Base-by-base conservation (phyloP, 306 rosid genomes). In the Albizia julibrissin region DNA sequence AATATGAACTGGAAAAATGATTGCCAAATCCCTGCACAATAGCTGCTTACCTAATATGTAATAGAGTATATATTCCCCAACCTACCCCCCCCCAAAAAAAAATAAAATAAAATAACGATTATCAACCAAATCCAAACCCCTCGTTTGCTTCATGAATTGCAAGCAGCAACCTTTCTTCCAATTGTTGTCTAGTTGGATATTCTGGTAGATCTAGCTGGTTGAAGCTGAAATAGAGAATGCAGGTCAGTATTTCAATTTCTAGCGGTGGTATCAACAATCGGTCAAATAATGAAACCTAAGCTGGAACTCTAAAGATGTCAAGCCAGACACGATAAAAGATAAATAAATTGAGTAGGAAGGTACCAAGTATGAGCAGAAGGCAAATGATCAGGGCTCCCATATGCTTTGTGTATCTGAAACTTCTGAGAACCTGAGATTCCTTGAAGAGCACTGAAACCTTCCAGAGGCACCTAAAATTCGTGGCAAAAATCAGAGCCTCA, bases 291-390 rank as follows among this genome's bases (percentile, higher is more conserved):
- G 62, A 65, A 58, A 71, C 56, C 46, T 59, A 29, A 52, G 47
- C 21, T 39, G 42, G 16, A 84, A 56, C 65, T 42, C 22, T 56
- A 5, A 64, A 69, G 37, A 64, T 10, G 24, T 58, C 69, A 77
- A 42, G 54, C 59, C 43, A 73, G 31, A 6, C 33, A 29, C 2
- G 47, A 12, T 15, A 31, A 49, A 62, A 14, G 24, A 22, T 22
- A 46, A 59, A n/a, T 50, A 68, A 44, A 56, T 27, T 24, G 19
- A 44, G 40, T 4, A 8, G 19, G 21, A 19, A 27, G 13, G 12
- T 94, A 96, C 99, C 99, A 96, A 50, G 99, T 96, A 83, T 96
- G 99, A 76, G 99, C 99, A 83, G 99, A 96, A 52, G 99, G 99
- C 87, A 96, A 90, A 87, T 96, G 99, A 77, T 92, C 89, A 39